Evolutionary conservation across 306 rosid genomes (phyloP).

Genomic region (Betula pendula): DNA sequence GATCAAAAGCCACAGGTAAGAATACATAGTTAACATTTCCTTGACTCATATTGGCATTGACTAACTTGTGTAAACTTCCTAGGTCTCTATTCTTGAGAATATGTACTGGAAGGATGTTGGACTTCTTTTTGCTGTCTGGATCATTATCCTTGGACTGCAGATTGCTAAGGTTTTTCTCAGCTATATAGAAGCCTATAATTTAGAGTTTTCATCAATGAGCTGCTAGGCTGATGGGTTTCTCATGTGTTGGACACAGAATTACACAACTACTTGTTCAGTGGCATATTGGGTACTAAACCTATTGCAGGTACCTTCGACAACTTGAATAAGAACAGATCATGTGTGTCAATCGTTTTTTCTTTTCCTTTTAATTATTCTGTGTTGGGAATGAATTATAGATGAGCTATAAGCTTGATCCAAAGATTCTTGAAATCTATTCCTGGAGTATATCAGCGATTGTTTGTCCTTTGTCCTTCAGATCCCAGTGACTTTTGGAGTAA

Average conservation of each 20-base stretch:
- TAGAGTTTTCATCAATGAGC: conserved; percentile 16
- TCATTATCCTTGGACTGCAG: conserved; percentile 72
- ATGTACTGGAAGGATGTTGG: conserved; percentile 84
- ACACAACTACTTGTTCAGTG: conserved; percentile 63
- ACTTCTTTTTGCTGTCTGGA: conserved; percentile 81
- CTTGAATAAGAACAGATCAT: background rate
- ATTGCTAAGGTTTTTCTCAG: conserved; percentile 59
- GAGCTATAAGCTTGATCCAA: background rate
- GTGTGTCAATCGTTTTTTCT: too few species aligned
- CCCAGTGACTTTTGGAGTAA: conserved; percentile 73
- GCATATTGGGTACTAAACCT: conserved; percentile 75
- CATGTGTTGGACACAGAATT: conserved; percentile 37
- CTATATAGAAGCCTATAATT: background rate
- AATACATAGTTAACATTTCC: background rate
- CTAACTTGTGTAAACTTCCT: conserved; percentile 33
- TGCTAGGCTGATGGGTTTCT: background rate
- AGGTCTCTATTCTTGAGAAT: conserved; percentile 69
- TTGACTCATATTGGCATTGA: background rate
- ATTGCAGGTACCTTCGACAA: conserved; percentile 59
- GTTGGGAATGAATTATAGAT: background rate
- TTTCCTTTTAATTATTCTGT: too few species aligned
- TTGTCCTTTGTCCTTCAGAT: conserved; percentile 44
- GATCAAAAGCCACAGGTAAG: conserved; percentile 40
- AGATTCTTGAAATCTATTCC: background rate
- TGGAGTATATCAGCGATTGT: background rate